Conservation (phyloP, 2,329 filamentous ascomycete genomes). For the Elsinoe perseae region DNA sequence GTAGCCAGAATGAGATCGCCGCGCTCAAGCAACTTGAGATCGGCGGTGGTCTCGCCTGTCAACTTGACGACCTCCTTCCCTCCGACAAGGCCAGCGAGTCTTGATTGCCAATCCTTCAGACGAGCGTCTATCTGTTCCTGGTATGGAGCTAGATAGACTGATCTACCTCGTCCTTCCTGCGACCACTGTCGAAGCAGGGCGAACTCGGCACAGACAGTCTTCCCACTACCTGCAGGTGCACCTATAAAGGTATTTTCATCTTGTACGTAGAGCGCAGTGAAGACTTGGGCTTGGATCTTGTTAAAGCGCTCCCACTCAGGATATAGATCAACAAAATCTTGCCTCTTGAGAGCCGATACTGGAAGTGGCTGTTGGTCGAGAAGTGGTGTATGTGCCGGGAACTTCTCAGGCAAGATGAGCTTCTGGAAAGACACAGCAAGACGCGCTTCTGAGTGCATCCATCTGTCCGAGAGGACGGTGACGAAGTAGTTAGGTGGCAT, state of each 20-base stretch:
- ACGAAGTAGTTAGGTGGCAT: constrained; percentile 99
- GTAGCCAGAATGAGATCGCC: constrained; percentile 89
- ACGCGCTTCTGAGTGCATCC: constrained; percentile 97
- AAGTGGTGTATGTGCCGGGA: constrained; percentile 85
- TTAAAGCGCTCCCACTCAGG: constrained; percentile 84
- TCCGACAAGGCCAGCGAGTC: constrained; percentile 63
- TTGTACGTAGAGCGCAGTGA: constrained; percentile 83
- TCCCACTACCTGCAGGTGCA: constrained; percentile 88
- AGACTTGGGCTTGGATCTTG: constrained; percentile 93
- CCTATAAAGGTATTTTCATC: constrained; percentile 93
- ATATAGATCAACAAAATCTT: constrained; percentile 75
- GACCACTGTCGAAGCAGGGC: constrained; percentile 84
- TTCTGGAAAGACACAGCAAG: constrained; percentile 92
- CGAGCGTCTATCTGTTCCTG: constrained; percentile 84
- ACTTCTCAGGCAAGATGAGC: constrained; percentile 86
- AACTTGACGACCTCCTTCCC: constrained; percentile 89
- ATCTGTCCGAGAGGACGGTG: constrained; percentile 85
- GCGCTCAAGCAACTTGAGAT: constrained; percentile 78
- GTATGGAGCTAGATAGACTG: constrained; percentile 90
- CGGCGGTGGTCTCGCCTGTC: constrained; percentile 83
- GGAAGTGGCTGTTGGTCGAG: constrained; percentile 88
- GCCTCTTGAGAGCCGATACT: constrained; percentile 76
- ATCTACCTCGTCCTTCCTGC: constrained; percentile 61
- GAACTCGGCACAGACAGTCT: constrained; percentile 95
- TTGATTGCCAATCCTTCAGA: constrained; percentile 75